Evolutionary conservation across 768 basidiomycete genomes (phyloP), one percentile per base, ranked within the genome.

Genomic region (Russula lepida): DNA sequence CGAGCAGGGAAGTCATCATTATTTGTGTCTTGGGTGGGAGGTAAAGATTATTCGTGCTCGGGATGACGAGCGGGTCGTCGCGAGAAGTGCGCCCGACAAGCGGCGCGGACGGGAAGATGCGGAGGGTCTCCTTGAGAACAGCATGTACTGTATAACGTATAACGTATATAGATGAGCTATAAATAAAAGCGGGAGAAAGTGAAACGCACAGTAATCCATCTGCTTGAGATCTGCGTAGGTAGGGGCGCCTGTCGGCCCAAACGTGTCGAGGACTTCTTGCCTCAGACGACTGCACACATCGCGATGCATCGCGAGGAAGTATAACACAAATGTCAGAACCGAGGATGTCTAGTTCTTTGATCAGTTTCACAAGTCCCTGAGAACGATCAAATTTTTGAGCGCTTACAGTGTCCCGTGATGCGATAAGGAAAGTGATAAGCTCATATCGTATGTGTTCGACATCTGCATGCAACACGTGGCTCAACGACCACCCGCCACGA

Each of bases 101-200:
- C 5, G 63, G 65, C 6, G 59, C 65, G 11, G 63, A 53, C 3
- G 67, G 54, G 56, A 56, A 63, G 28, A 67, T n/a, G 19, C 60
- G 58, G 15, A 59, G 59, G 66, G 48, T 49, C 69, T 74, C 75
- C 47, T 75, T 76, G 55, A 76, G 68, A 28, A 75, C 70, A 3
- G 74, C 72, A 15, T 72, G 66, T 19, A 75, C 64, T 66, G 30
- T 17, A 21, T 28, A 32, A 1, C 12, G 12, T 17, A 11, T 17
- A 47, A 25, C 33, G 52, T n/a, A n/a, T n/a, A n/a, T n/a, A n/a
- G n/a, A n/a, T 33, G 11, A 30, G 21, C 2, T 35, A 7, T 35
- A 7, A 3, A 13, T 25, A 21, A 25, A 28, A 12, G 19, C 2
- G 1, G n/a, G 1, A 2, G 11, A 6, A 28, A 12, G 17, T n/a